These are phyloP conservation scores for Trametes coccinea DNA, from an alignment of 768 basidiomycete species.

Conservation along the genomic window DNA sequence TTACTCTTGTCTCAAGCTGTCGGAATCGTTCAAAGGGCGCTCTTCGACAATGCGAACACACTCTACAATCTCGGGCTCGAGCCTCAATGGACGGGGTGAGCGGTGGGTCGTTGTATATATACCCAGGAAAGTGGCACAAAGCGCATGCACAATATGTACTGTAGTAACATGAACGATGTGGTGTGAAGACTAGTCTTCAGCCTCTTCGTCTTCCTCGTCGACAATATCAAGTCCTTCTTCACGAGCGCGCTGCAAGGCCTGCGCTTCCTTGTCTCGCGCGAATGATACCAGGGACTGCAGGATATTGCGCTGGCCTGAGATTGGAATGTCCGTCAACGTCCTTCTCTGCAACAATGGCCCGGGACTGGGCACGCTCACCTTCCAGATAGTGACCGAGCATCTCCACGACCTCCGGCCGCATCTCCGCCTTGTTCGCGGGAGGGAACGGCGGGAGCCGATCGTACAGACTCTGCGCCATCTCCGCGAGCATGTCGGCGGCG, in stretches of 20 bases:
- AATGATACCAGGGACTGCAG: constrained; percentile 53
- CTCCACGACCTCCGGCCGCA: constrained; percentile 55
- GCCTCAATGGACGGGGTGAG: constrained; percentile 19
- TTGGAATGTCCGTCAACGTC: no score
- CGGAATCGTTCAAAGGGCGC: constrained; percentile 49
- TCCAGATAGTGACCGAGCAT: constrained; percentile 74
- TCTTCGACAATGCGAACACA: constrained; percentile 69
- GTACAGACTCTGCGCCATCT: constrained; percentile 61
- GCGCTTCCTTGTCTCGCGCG: constrained; percentile 46
- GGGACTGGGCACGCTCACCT: constrained; percentile 22
- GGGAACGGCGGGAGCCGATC: constrained; percentile 46
- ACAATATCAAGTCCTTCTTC: constrained; percentile 56
- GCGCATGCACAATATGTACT: neutral
- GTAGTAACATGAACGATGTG: neutral
- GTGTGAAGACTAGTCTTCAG: neutral
- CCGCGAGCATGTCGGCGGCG: constrained; percentile 60
- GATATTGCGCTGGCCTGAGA: constrained; percentile 60
- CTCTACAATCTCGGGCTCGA: constrained; percentile 59
- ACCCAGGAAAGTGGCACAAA: neutral
- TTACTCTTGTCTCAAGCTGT: constrained; percentile 57
- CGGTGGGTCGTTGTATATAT: neutral
- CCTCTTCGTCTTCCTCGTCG: constrained; percentile 39
- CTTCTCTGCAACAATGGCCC: no score
- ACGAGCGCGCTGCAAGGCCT: constrained; percentile 49
- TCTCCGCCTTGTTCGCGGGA: constrained; percentile 23